Base-by-base conservation (phyloP, 352 stramenopile species). In the Phytophthora fragariae region DNA sequence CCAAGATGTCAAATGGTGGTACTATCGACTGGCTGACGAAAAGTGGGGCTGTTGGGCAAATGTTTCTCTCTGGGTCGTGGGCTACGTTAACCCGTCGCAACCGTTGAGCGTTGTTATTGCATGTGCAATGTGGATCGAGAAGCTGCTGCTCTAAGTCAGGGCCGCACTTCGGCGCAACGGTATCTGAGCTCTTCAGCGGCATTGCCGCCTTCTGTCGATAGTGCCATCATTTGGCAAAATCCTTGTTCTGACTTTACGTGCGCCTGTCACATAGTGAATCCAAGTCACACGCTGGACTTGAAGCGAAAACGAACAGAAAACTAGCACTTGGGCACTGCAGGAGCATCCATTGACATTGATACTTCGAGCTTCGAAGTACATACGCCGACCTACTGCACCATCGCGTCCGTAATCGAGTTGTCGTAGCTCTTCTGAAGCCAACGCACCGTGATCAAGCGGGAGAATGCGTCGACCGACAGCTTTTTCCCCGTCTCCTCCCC, bases 391-490 rank as follows among this genome's bases (percentile, higher is more conserved):
- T 65, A 68, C 50, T 21, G 5, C 14, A 77, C 15, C 9, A n/a
- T 57, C 29, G 54, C 44, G n/a, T 72, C 59, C 14, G 17, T 15
- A 19, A 69, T 37, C n/a, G 59, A 69, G 19, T 71, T 73, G 44
- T 79, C 78, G 64, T 90, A 90, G 53, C 81, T 92, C 65, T 92
- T 88, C 70, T 94, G 88, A 5, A 96, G 74, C 84, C 85, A 95
- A 54, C 76, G 85, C n/a, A 94, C 70, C 21, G 70, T 58, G 24
- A 94, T 49, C 19, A 66, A 65, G 46, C 70, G 37, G 17, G 74
- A 68, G 61, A 94, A 90, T 1, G 52, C 71, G 3, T 85, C 69
- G 19, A 62, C 39, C 35, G 70, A 73, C 17, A 83, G 33, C 7
- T 47, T 31, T 31, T 68, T 73, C 14, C 59, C 55, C 9, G 39